Conservation (phyloP, 306 rosid genomes). For the Betula pendula region DNA sequence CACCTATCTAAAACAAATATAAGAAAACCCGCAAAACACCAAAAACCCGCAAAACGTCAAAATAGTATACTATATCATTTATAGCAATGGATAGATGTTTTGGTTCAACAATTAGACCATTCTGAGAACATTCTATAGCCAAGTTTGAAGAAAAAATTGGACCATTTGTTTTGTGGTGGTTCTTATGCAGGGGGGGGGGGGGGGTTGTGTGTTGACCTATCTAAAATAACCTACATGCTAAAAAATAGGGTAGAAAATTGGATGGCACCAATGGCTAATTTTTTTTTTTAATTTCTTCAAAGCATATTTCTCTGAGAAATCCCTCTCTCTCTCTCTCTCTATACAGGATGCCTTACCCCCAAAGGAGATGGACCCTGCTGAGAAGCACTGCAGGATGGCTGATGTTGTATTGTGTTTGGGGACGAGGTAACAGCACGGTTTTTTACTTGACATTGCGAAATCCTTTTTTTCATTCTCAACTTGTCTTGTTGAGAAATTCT, state of each 20-base stretch:
- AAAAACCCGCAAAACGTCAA: too few relatives aligned
- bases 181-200: too few relatives aligned
- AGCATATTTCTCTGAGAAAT: slow-evolving; percentile 1
- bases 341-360: slow-evolving; percentile 90
- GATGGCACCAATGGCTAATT: background rate
- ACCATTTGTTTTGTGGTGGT: too few relatives aligned
- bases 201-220: background rate
- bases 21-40: too few relatives aligned
- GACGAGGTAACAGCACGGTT: slow-evolving; percentile 65
- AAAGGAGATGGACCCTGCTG: slow-evolving; percentile 95
- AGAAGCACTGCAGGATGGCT: slow-evolving; percentile 94
- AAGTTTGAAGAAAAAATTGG: too few relatives aligned
- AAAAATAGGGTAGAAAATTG: background rate
- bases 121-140: too few relatives aligned
- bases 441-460: slow-evolving; percentile 21
- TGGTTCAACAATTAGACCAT: too few relatives aligned
- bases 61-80: too few relatives aligned
- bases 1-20: too few relatives aligned
- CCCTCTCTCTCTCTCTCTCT: slow-evolving; percentile 9
- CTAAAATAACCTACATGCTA: background rate
- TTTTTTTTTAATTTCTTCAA: background rate
- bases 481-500: background rate
- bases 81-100: too few relatives aligned
- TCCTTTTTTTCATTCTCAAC: background rate
- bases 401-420: slow-evolving; percentile 95